Percentiles rank a stretch among this genome's conserved stretches.
These are phyloP conservation scores for Eucalyptus curtisii DNA, from an alignment of 345 rosid species.

Conservation along the genomic window DNA sequence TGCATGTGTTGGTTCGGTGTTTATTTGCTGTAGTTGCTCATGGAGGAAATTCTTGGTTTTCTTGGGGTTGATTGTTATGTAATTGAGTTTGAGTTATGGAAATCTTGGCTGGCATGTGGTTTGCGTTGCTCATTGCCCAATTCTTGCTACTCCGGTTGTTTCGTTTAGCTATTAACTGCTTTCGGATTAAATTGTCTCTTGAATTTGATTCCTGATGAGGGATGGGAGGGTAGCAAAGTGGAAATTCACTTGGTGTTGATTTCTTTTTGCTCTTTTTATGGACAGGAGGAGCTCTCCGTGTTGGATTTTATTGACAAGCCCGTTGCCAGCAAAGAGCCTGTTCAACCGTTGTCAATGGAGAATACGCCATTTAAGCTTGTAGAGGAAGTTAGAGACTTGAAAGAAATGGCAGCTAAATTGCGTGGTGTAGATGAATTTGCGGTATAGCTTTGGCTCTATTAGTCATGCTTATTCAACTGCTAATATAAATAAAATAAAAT, in stretches of 20 bases:
- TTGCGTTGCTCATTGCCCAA: neutral
- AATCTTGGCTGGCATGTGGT: neutral
- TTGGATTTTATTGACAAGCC: constrained; percentile 59
- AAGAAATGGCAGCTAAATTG: constrained; percentile 64
- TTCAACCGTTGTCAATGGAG: constrained; percentile 36
- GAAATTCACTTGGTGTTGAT: neutral
- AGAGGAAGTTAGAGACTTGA: constrained; percentile 66
- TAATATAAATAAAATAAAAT: neutral
- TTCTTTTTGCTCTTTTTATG: neutral
- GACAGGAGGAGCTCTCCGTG: constrained; percentile 64
- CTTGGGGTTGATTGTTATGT: neutral
- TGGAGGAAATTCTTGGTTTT: neutral
- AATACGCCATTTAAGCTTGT: constrained; percentile 62
- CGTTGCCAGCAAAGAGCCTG: constrained; percentile 19
- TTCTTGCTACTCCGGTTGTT: neutral
- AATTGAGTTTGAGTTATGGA: neutral
- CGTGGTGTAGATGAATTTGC: constrained; percentile 61
- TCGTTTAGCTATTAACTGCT: neutral
- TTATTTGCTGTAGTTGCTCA: neutral
- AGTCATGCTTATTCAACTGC: neutral
- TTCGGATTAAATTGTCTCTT: neutral
- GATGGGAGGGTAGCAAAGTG: neutral
- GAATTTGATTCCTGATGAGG: neutral
- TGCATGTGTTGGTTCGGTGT: neutral
- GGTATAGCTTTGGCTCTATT: constrained; percentile 20